Evolutionary conservation across 805 yeast species (phyloP).

Genomic region (Candida parachauliodes): DNA sequence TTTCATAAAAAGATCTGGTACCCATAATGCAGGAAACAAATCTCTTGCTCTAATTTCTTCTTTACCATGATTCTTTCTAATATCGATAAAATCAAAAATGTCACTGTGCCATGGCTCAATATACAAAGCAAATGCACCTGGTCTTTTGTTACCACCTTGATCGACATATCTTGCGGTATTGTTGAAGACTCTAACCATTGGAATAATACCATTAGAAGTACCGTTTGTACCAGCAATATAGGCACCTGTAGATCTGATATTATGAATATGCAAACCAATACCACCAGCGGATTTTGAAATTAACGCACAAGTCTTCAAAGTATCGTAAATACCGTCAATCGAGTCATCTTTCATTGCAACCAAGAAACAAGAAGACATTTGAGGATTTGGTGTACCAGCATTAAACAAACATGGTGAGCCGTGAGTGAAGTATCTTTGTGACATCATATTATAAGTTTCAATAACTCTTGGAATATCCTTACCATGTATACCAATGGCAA

Average conservation of each 20-base stretch:
- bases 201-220: conserved; percentile 59
- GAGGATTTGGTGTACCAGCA: conserved; percentile 59
- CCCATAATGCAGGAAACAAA: conserved; percentile 61
- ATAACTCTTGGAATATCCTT: conserved; percentile 48
- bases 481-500: conserved; percentile 59
- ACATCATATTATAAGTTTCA: conserved; percentile 58
- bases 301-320: conserved; percentile 58
- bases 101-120: conserved; percentile 65
- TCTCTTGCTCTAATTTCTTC: conserved; percentile 64
- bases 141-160: conserved; percentile 65
- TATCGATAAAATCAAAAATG: conserved; percentile 55
- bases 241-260: conserved; percentile 56
- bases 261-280: conserved; percentile 59
- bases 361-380: conserved; percentile 61
- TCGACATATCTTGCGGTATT: conserved; percentile 63
- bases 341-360: conserved; percentile 64
- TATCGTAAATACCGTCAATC: conserved; percentile 60
- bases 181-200: conserved; percentile 61
- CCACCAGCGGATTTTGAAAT: conserved; percentile 64
- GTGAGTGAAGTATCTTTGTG: conserved; percentile 55
- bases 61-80: conserved; percentile 61
- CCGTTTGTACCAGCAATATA: conserved; percentile 63
- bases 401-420: conserved; percentile 62
- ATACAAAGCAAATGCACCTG: conserved; percentile 61
- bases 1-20: conserved; percentile 60